Conservation (phyloP, 352 stramenopile species). For the Pythium volutum region DNA sequence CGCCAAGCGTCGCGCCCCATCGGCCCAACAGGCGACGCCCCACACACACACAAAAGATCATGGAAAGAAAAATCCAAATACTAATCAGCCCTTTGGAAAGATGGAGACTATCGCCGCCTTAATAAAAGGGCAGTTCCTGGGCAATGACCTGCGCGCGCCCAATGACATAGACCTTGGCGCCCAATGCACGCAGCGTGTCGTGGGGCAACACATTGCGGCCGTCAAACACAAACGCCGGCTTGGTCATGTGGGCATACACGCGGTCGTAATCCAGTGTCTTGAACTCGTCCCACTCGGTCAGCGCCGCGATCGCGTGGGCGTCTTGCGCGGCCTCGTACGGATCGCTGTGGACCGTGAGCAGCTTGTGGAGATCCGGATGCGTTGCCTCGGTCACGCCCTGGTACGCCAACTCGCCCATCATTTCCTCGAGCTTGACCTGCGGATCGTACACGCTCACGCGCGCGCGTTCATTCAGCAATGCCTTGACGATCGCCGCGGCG, state of each 20-base stretch:
- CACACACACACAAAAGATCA: too few relatives aligned
- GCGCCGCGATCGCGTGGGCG: constrained; percentile 90
- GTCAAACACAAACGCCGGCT: constrained; percentile 99
- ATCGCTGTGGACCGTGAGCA: constrained; percentile 70
- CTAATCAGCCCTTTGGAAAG: too few relatives aligned
- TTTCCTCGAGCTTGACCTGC: constrained; percentile 96
- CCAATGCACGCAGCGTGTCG: constrained; percentile 91
- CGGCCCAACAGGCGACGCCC: too few relatives aligned
- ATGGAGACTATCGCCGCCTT: too few relatives aligned
- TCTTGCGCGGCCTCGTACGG: constrained; percentile 92
- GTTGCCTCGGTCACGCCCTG: constrained; percentile 90
- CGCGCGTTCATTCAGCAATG: constrained; percentile 95
- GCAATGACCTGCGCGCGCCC: constrained; percentile 77
- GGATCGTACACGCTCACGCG: constrained; percentile 98
- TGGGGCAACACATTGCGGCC: constrained; percentile 97
- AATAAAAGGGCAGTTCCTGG: constrained; percentile 56
- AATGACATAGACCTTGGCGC: constrained; percentile 98
- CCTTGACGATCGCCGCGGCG: constrained; percentile 96
- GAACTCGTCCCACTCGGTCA: constrained; percentile 99
- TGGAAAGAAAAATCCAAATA: too few relatives aligned
- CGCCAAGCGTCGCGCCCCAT: too few relatives aligned
- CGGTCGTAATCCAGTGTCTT: constrained; percentile 95
- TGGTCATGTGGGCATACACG: constrained; percentile 96
- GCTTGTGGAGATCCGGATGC: constrained; percentile 87
- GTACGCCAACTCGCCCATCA: constrained; percentile 77